Conservation (phyloP, 371 early-diverging fungal species). For the Mucor sp. region DNA sequence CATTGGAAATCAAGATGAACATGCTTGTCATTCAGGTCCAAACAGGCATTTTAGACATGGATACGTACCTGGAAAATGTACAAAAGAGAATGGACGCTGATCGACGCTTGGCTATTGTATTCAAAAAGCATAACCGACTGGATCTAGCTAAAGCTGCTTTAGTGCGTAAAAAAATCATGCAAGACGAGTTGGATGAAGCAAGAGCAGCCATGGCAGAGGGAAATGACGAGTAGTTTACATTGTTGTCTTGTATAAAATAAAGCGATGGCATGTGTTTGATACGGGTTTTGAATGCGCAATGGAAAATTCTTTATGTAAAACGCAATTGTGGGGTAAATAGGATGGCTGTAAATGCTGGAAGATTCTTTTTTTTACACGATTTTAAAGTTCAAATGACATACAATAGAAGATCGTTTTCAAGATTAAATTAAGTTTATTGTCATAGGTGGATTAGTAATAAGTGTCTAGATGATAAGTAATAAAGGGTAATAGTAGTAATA, state of each 20-base stretch:
- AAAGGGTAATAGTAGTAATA: not conserved
- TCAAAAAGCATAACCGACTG: constrained; percentile 66
- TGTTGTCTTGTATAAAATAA: not conserved
- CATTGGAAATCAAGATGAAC: constrained; percentile 79
- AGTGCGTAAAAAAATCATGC: constrained; percentile 75
- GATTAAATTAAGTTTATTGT: not conserved
- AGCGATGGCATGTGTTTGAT: not conserved
- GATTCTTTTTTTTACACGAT: not conserved
- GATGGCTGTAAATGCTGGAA: too few relatives aligned
- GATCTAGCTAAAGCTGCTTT: constrained; percentile 75
- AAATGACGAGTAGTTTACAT: not conserved
- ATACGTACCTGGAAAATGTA: constrained; percentile 60
- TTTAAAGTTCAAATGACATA: not conserved
- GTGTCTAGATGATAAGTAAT: not conserved
- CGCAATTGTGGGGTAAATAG: not conserved
- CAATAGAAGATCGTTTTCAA: not conserved
- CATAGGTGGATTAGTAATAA: not conserved
- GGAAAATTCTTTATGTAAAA: not conserved
- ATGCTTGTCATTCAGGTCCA: constrained; percentile 81
- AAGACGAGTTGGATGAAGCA: constrained; percentile 78
- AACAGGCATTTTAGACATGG: constrained; percentile 78
- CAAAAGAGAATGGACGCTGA: constrained; percentile 60
- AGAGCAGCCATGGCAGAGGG: constrained; percentile 64
- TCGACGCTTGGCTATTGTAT: constrained; percentile 68
- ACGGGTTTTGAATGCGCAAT: not conserved